Conservation (phyloP, 257 asterid genomes). For the Plantago major region DNA sequence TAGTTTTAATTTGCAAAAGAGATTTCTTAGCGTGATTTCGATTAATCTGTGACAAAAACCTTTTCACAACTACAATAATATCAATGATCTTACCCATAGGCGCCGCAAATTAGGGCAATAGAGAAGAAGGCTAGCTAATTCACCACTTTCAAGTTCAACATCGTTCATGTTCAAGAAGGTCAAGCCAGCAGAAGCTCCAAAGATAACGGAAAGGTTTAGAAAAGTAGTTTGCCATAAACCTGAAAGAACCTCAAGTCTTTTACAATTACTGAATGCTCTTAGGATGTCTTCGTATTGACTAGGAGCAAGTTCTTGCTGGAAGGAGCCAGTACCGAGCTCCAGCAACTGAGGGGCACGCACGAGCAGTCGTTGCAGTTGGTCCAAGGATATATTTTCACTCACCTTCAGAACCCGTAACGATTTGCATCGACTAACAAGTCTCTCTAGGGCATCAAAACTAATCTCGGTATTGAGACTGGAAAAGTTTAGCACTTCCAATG, state of each 20-base stretch:
- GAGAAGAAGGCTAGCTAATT: slow-evolving; percentile 44
- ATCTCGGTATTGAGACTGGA: slow-evolving; percentile 58
- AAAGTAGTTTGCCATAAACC: slow-evolving; percentile 59
- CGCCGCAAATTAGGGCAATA: slow-evolving; percentile 72
- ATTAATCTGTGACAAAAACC: no score
- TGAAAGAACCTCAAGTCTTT: slow-evolving; percentile 49
- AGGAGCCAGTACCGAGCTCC: slow-evolving; percentile 80
- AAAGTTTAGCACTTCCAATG: slow-evolving; percentile 75
- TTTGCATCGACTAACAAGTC: slow-evolving; percentile 70
- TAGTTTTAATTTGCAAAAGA: no score
- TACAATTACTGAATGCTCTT: slow-evolving; percentile 50
- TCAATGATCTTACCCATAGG: slow-evolving; percentile 68
- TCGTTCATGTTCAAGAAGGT: slow-evolving; percentile 65
- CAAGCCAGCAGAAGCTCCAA: slow-evolving; percentile 61
- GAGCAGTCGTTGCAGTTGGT: slow-evolving; percentile 56
- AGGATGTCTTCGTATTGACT: slow-evolving; percentile 44
- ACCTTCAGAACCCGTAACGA: slow-evolving; percentile 66
- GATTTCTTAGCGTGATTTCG: no score
- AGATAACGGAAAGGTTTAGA: slow-evolving; percentile 46
- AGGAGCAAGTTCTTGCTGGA: slow-evolving; percentile 50
- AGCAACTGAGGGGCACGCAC: slow-evolving; percentile 47
- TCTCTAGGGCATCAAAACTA: slow-evolving; percentile 59
- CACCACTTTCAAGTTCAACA: slow-evolving; percentile 50
- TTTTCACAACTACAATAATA: not conserved
- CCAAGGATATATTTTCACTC: slow-evolving; percentile 48